Evolutionary conservation across 768 basidiomycete genomes (phyloP).

Genomic region (Inosperma sp.): DNA sequence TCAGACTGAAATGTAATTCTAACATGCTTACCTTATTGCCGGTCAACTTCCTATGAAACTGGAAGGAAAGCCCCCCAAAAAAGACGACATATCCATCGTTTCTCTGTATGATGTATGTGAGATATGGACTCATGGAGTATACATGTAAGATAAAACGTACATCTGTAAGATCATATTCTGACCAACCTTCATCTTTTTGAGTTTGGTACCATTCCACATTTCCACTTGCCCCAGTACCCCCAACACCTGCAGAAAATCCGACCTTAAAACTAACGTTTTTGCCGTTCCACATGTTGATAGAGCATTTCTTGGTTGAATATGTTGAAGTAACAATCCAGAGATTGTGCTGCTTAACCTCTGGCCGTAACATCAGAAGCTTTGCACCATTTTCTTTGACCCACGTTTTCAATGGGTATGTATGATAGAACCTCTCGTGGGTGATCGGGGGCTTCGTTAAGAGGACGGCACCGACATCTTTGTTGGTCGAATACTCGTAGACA

Average conservation of each 20-base stretch:
- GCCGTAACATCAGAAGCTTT: constrained; percentile 14
- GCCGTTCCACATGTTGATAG: constrained; percentile 22
- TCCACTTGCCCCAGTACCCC: constrained; percentile 15
- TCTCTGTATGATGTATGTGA: too few species aligned
- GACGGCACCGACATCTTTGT: constrained; percentile 18
- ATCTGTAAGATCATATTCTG: constrained; percentile 17
- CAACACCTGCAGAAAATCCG: constrained; percentile 19
- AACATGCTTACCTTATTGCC: too few species aligned
- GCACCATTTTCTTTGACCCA: constrained; percentile 22
- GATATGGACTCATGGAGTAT: too few species aligned
- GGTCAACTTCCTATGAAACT: too few species aligned
- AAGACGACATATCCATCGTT: too few species aligned
- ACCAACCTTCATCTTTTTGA: constrained; percentile 22
- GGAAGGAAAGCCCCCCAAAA: too few species aligned
- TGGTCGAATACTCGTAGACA: constrained; percentile 19
- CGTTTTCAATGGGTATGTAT: constrained; percentile 19
- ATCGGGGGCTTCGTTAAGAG: constrained; percentile 20
- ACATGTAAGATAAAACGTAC: too few species aligned
- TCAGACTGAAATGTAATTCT: too few species aligned
- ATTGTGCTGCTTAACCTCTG: constrained; percentile 19
- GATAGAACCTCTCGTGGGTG: constrained; percentile 21
- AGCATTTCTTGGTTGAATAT: constrained; percentile 18
- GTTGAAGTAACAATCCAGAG: constrained; percentile 24
- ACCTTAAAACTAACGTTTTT: constrained; percentile 16
- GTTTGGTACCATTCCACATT: constrained; percentile 21